Base-by-base conservation (phyloP, 176 grass and related monocot genomes). In the Zoysia japonica region DNA sequence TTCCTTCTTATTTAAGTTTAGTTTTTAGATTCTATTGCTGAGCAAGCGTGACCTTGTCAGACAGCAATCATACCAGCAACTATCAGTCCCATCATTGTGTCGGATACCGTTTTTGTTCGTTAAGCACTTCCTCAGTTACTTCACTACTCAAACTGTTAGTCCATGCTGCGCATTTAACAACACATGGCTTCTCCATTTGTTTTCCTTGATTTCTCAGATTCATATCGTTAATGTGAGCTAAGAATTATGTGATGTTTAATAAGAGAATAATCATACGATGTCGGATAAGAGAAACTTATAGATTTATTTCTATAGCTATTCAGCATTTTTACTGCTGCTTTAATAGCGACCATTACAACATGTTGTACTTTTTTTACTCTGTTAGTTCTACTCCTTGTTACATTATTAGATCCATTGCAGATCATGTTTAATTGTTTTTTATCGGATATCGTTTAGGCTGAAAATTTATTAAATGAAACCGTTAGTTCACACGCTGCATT, bases 41-140 rank as follows among this genome's bases (percentile, higher is more conserved):
- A 85, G 67, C 72, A 59, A 72, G 44, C 46, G 10, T 67, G 68
- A 42, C 38, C 55, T 57, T 71, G 41, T 67, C 49, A 77, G 78
- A 72, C 82, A 78, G 72, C 78, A 81, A 89, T 81, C 82, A 85
- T 85, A 72, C 46, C 68, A 67, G 42, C 74, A 64, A 41, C 57
- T 47, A 59, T 69, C 55, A 52, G 43, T 43, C 49, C 57, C 82
- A 72, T 85, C 65, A 81, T 85, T 62, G 47, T 74, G 36, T 77
- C 54, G 39, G 64, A 65, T 17, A 11, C 42, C 41, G 45, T 53
- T n/a, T 67, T 70, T 48, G 19, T 48, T 80, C 37, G 13, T 45
- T 10, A 20, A n/a, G 16, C 36, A 47, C 47, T 61, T 79, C 61
- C 9, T 79, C 48, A 43, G 11, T 67, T 70, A 19, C 54, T 71